A percentile compares a stretch with the other conserved stretches of the same genome.
Evolutionary conservation across 495 filamentous ascomycete genomes (phyloP).

Genomic region (Halenospora varia): DNA sequence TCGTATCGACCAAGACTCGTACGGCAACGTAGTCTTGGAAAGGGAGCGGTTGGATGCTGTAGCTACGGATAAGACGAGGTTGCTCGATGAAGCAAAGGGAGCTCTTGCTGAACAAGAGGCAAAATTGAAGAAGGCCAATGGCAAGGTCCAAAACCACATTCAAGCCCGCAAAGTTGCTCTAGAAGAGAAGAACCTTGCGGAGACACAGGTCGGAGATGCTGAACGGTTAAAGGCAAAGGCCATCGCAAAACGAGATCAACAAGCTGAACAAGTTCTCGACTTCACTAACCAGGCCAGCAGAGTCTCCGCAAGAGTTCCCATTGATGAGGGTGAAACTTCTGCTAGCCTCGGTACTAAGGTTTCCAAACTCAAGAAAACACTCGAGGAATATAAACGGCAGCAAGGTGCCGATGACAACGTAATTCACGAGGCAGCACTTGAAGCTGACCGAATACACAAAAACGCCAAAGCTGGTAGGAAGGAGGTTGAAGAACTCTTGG

Average conservation of each 20-base stretch:
- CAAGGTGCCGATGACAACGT: conserved; percentile 59
- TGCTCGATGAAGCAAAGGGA: conserved; percentile 36
- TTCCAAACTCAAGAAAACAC: conserved; percentile 50
- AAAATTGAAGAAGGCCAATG: conserved; percentile 52
- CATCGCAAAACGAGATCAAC: conserved; percentile 43
- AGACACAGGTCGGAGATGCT: conserved; percentile 45
- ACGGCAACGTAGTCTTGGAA: conserved; percentile 47
- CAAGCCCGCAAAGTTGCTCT: conserved; percentile 52
- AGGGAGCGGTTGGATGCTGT: conserved; percentile 45
- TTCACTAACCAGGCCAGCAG: conserved; percentile 54
- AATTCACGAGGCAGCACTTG: conserved; percentile 22
- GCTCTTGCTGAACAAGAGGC: conserved; percentile 37
- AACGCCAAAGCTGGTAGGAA: conserved; percentile 42
- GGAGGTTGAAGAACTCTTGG: conserved; percentile 48
- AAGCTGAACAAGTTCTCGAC: conserved; percentile 42
- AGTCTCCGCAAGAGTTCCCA: conserved; percentile 56
- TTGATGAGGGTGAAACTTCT: conserved; percentile 65
- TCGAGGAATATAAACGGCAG: conserved; percentile 33
- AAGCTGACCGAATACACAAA: conserved; percentile 31
- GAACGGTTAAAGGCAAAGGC: conserved; percentile 42
- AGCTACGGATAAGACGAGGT: conserved; percentile 36
- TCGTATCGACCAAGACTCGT: conserved; percentile 39
- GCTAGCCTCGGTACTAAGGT: conserved; percentile 61
- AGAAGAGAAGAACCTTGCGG: conserved; percentile 60
- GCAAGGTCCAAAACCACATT: conserved; percentile 46